Evolutionary conservation across 2,329 filamentous ascomycete genomes (phyloP).

Genomic region (Venturia aucupariae): DNA sequence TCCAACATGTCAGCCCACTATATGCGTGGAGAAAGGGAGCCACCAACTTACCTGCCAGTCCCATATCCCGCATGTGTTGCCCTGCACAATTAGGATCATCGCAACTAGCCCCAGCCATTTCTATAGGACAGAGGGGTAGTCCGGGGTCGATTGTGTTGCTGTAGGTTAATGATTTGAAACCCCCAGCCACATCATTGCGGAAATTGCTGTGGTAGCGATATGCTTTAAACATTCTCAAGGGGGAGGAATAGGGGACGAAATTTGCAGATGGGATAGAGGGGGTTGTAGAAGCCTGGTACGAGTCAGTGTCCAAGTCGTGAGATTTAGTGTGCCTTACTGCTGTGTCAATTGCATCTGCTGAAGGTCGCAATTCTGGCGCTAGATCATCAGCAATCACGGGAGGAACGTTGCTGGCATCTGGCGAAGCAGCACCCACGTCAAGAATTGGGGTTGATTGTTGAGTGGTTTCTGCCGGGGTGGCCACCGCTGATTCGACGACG

Average conservation of each 20-base stretch:
- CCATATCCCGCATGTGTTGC: slow-evolving; percentile 73
- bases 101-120: slow-evolving; percentile 63
- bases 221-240: slow-evolving; percentile 71
- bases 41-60: slow-evolving; percentile 60
- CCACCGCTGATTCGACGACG: neutral
- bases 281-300: neutral
- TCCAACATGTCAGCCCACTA: slow-evolving; percentile 13
- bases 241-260: slow-evolving; percentile 68
- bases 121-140: slow-evolving; percentile 65
- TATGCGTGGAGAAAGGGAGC: neutral
- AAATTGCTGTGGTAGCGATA: slow-evolving; percentile 85
- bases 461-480: neutral
- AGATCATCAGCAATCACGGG: slow-evolving; percentile 27
- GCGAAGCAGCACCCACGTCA: neutral
- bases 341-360: neutral
- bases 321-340: neutral
- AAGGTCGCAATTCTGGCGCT: slow-evolving; percentile 30
- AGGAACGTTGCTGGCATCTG: neutral
- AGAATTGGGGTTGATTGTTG: neutral
- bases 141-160: slow-evolving; percentile 79
- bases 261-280: slow-evolving; percentile 17
- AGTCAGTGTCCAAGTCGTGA: neutral
- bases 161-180: slow-evolving; percentile 84
- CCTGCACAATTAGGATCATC: slow-evolving; percentile 62
- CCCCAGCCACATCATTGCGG: slow-evolving; percentile 57